phyloP scores from a whole-genome alignment of 2,329 filamentous ascomycete genomes.

The Aureobasidium zeae region DNA sequence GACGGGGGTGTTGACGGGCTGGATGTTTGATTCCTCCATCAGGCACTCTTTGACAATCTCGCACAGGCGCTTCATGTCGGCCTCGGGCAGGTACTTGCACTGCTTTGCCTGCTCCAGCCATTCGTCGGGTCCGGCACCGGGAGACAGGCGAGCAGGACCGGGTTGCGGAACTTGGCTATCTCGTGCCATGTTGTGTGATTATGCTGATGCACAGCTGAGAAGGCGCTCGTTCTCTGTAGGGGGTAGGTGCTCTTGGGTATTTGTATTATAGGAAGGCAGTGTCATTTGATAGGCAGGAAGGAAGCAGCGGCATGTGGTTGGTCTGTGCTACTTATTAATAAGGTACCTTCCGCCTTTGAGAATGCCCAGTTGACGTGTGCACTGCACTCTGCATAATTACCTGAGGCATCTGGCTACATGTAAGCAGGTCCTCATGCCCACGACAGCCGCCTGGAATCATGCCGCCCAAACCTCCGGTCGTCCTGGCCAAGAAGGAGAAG shows the following conservation, averaged over 20 bases:
- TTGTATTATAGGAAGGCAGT: too few relatives aligned
- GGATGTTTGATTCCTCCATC: constrained; percentile 99
- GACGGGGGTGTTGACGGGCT: constrained; percentile 92
- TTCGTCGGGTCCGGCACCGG: constrained; percentile 81
- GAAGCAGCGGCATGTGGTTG: neutral
- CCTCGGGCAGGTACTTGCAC: constrained; percentile 92
- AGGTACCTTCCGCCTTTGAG: too few relatives aligned
- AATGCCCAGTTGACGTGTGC: too few relatives aligned
- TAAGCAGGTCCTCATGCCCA: constrained; percentile 4
- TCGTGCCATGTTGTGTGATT: constrained; percentile 34
- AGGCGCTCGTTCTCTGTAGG: too few relatives aligned
- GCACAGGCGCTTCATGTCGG: constrained; percentile 96
- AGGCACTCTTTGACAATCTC: constrained; percentile 98
- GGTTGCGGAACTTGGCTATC: constrained; percentile 67
- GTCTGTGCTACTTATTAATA: too few relatives aligned
- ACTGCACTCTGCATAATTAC: too few relatives aligned
- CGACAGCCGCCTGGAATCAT: neutral
- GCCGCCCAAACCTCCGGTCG: constrained; percentile 13
- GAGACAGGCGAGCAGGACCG: constrained; percentile 74
- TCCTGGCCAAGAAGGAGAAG: constrained; percentile 15
- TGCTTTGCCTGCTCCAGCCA: constrained; percentile 96
- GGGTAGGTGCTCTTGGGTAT: too few relatives aligned
- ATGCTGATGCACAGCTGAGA: neutral
- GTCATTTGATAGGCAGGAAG: neutral
- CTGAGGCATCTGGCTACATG: too few relatives aligned